A percentile compares a stretch with the other conserved stretches of the same genome.
These are phyloP conservation scores for Moesziomyces aphidis DNA, from an alignment of 1,284 basidiomycete genomes.

Conservation along the genomic window DNA sequence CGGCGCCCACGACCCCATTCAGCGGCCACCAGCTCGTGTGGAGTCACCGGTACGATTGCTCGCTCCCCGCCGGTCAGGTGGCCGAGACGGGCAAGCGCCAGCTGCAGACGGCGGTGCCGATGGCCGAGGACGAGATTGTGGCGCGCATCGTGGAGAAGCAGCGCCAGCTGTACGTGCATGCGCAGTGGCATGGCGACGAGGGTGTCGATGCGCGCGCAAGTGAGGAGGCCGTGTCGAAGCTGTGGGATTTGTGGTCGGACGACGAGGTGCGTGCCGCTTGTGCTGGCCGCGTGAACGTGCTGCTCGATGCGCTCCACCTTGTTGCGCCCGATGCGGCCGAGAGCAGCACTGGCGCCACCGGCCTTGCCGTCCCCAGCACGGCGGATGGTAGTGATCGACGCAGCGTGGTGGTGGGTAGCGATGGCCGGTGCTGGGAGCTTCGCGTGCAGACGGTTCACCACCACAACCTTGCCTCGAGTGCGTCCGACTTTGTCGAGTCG, in stretches of 20 bases:
- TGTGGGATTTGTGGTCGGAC: slow-evolving; percentile 46
- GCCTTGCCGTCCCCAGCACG: slow-evolving; percentile 3
- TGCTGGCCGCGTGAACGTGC: slow-evolving; percentile 17
- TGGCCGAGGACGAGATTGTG: slow-evolving; percentile 33
- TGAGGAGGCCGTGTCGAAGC: slow-evolving; percentile 28
- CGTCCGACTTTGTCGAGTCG: slow-evolving; percentile 35
- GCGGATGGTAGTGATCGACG: slow-evolving; percentile 8
- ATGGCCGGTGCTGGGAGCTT: slow-evolving; percentile 29
- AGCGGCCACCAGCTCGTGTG: slow-evolving; percentile 40
- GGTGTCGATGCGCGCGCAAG: slow-evolving; percentile 13
- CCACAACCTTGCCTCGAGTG: slow-evolving; percentile 11
- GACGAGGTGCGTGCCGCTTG: slow-evolving; percentile 36
- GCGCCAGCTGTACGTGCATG: slow-evolving; percentile 37
- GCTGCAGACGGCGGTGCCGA: slow-evolving; percentile 26
- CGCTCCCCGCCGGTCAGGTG: slow-evolving; percentile 21
- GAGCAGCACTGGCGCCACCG: background rate
- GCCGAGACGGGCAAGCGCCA: slow-evolving; percentile 30
- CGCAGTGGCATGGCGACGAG: slow-evolving; percentile 42
- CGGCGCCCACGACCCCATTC: slow-evolving; percentile 31
- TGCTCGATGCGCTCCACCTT: slow-evolving; percentile 38
- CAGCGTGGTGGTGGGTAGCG: slow-evolving; percentile 22
- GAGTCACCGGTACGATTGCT: slow-evolving; percentile 39
- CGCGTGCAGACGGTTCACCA: slow-evolving; percentile 36
- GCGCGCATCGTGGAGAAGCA: slow-evolving; percentile 37
- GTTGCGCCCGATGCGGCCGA: slow-evolving; percentile 19